A percentile compares a stretch with the other conserved stretches of the same genome.
phyloP scores from a whole-genome alignment of 23 red algal species.

The Gracilaria vermiculophylla region DNA sequence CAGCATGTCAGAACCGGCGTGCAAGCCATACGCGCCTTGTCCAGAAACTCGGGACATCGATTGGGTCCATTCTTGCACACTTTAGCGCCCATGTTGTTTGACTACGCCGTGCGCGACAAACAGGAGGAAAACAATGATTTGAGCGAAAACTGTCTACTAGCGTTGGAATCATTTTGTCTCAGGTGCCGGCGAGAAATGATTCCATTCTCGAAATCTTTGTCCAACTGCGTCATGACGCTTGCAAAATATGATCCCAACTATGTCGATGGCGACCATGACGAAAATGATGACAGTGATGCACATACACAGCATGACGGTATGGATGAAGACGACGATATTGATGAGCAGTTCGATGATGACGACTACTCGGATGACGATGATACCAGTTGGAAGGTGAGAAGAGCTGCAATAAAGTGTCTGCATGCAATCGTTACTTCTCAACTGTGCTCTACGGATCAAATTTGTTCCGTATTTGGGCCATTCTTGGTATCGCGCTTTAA shows the following conservation, averaged over 20 bases:
- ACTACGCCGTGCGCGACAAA: constrained; percentile 4
- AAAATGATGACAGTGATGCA: constrained; percentile 29
- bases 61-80: constrained; percentile 29
- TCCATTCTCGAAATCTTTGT: constrained; percentile 23
- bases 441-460: background rate
- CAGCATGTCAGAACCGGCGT: constrained; percentile 37
- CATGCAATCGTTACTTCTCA: constrained; percentile 57
- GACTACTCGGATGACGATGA: constrained; percentile 93
- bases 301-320: constrained; percentile 37
- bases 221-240: constrained; percentile 19
- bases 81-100: constrained; percentile 64
- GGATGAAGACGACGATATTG: constrained; percentile 42
- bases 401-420: constrained; percentile 69
- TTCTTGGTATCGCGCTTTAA: constrained; percentile 51
- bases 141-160: constrained; percentile 46
- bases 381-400: constrained; percentile 86
- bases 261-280: constrained; percentile 43
- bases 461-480: constrained; percentile 37
- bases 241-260: constrained; percentile 86
- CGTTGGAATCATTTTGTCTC: constrained; percentile 55
- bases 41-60: constrained; percentile 53
- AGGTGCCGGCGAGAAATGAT: constrained; percentile 58
- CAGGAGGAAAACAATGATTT: constrained; percentile 57
- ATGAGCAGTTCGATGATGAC: constrained; percentile 63
- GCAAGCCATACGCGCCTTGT: constrained; percentile 47